phyloP scores from a whole-genome alignment of 2,329 filamentous ascomycete species.

The Aspergillus chevalieri region DNA sequence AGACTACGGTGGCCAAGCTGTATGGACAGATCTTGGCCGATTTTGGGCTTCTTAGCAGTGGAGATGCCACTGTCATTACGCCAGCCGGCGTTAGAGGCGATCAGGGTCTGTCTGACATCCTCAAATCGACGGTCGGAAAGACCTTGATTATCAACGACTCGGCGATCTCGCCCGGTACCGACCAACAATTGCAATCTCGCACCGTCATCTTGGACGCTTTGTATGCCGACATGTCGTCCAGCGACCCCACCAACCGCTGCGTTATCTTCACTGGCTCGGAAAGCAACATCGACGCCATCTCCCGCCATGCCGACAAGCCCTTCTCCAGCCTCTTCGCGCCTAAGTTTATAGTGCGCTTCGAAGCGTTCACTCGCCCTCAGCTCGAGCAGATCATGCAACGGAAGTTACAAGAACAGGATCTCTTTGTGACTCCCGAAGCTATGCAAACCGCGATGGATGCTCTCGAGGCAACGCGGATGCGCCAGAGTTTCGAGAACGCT shows the following conservation, averaged over 20 bases:
- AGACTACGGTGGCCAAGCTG: slow-evolving; percentile 15
- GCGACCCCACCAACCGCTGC: slow-evolving; percentile 8
- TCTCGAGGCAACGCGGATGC: slow-evolving; percentile 11
- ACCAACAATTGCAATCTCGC: neutral
- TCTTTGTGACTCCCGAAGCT: slow-evolving; percentile 12
- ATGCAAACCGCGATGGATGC: slow-evolving; percentile 12
- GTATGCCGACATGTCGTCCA: slow-evolving; percentile 2
- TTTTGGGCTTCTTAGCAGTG: slow-evolving; percentile 8
- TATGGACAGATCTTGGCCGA: slow-evolving; percentile 5
- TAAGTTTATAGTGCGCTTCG: slow-evolving; percentile 9
- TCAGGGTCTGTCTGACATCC: neutral
- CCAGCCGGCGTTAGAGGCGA: slow-evolving; percentile 1
- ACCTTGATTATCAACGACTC: slow-evolving; percentile 12
- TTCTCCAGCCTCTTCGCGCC: slow-evolving; percentile 2
- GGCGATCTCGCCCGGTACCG: slow-evolving; percentile 2
- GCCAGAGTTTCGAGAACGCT: slow-evolving; percentile 15
- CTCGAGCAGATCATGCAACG: slow-evolving; percentile 12
- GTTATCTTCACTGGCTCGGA: slow-evolving; percentile 9
- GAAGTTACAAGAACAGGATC: slow-evolving; percentile 11
- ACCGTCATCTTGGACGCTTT: slow-evolving; percentile 4
- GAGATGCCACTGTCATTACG: slow-evolving; percentile 1
- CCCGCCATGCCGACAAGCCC: slow-evolving; percentile 8
- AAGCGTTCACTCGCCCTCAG: slow-evolving; percentile 7
- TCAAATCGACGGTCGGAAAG: slow-evolving; percentile 6
- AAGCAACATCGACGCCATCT: slow-evolving; percentile 7